Evolutionary conservation across 2,329 filamentous ascomycete genomes (phyloP).

Genomic region (Microascus cirrosus): DNA sequence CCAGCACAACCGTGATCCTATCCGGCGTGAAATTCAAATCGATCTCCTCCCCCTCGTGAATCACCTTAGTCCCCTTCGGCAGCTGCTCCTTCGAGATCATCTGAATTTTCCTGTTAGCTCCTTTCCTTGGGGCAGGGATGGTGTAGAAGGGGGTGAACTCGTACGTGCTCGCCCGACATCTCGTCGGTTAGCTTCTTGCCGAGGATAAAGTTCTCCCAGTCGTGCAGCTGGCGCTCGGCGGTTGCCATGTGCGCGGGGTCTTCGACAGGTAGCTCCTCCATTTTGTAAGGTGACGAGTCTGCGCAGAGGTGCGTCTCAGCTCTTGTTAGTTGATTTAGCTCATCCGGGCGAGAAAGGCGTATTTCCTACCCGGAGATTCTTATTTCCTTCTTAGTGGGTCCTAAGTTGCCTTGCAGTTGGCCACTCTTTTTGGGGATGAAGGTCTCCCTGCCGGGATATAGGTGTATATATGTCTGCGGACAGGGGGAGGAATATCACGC

Average conservation of each 20-base stretch:
- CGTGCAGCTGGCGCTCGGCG: neutral
- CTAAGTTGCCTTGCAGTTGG: no score
- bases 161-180: neutral
- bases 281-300: neutral
- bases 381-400: no score
- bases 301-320: neutral
- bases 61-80: neutral
- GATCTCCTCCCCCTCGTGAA: neutral
- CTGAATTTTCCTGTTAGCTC: neutral
- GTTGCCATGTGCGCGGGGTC: neutral
- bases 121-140: neutral
- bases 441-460: neutral
- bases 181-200: neutral
- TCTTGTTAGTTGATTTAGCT: no score
- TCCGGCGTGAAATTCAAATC: neutral
- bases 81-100: neutral
- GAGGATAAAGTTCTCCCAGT: neutral
- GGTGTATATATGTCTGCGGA: neutral
- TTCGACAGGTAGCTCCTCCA: neutral
- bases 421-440: no score
- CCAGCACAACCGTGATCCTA: neutral
- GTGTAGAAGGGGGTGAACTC: neutral
- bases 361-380: no score
- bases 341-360: no score
- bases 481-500: neutral